Evolutionary conservation across 2,329 filamentous ascomycete species (phyloP).

Genomic region (Amauroascus niger): DNA sequence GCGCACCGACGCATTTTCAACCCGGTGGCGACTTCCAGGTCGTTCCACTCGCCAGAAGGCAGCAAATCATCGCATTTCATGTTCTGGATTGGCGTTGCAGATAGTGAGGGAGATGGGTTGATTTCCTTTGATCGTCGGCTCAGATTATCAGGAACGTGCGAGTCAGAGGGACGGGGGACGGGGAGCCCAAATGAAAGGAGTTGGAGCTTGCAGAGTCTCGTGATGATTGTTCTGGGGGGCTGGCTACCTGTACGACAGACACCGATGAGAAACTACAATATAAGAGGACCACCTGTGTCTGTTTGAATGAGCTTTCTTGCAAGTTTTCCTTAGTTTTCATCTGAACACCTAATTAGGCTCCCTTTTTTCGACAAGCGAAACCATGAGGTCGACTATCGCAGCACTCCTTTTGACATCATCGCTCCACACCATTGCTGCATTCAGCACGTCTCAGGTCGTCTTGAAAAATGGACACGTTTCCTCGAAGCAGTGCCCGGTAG

Average conservation of each 20-base stretch:
- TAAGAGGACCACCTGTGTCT: no score
- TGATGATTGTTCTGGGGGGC: neutral
- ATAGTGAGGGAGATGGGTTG: neutral
- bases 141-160: neutral
- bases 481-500: conserved; percentile 24
- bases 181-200: neutral
- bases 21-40: neutral
- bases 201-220: neutral
- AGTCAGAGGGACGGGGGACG: neutral
- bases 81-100: neutral
- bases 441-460: neutral
- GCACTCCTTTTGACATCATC: neutral
- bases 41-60: neutral
- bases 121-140: neutral
- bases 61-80: neutral
- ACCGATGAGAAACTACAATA: no score
- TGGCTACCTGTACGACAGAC: no score
- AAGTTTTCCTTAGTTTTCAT: no score
- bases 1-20: neutral
- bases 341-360: no score
- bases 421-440: neutral
- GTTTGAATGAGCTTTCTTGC: no score
- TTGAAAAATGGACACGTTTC: neutral
- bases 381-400: conserved; percentile 1
- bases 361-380: no score